Conservation (phyloP, 2,329 filamentous ascomycete species). For the Aschersonia sp. region DNA sequence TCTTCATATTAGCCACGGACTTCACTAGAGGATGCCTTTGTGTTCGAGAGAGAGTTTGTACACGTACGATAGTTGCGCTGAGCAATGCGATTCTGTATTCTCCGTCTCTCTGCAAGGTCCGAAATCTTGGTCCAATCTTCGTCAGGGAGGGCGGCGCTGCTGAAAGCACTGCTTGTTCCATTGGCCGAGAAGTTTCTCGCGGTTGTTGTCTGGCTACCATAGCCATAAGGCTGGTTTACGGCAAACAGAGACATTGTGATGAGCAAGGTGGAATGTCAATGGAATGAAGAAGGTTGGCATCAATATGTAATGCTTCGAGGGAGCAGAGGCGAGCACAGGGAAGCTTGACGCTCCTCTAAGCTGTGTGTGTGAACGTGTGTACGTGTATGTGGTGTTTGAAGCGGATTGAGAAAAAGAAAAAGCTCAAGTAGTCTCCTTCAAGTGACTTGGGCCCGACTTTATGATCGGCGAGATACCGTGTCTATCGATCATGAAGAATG, state of each 20-base stretch:
- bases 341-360: too few relatives aligned
- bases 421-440: too few relatives aligned
- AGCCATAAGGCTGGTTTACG: slow-evolving; percentile 20
- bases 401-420: too few relatives aligned
- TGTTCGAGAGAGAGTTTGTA: background rate
- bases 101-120: slow-evolving; percentile 80
- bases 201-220: slow-evolving; percentile 13
- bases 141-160: slow-evolving; percentile 83
- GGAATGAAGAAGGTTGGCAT: too few relatives aligned
- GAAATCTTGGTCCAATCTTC: slow-evolving; percentile 99
- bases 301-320: too few relatives aligned
- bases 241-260: slow-evolving; percentile 13
- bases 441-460: too few relatives aligned
- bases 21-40: background rate
- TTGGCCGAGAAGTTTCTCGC: slow-evolving; percentile 56
- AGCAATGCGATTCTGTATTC: slow-evolving; percentile 95
- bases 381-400: background rate
- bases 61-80: slow-evolving; percentile 88
- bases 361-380: background rate
- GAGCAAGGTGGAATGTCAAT: too few relatives aligned
- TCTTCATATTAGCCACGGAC: too few relatives aligned
- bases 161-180: slow-evolving; percentile 87
- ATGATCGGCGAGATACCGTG: too few relatives aligned
- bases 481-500: too few relatives aligned
- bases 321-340: too few relatives aligned